These are phyloP conservation scores for Wickerhamomyces queroliae DNA, from an alignment of 805 yeast species.

Conservation along the genomic window DNA sequence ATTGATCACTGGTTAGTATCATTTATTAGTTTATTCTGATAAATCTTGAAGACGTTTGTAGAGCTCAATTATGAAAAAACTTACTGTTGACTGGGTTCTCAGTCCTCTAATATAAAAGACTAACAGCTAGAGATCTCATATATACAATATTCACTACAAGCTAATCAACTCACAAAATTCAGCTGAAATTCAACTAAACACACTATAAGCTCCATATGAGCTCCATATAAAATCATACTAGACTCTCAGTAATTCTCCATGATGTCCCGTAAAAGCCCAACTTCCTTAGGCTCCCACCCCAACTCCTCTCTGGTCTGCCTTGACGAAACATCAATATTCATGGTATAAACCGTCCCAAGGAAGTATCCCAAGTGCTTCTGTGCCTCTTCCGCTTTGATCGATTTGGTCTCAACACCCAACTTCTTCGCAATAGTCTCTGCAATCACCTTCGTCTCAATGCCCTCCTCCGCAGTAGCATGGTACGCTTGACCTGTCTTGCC, in stretches of 20 bases:
- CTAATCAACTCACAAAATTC: too few relatives aligned
- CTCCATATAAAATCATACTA: too few relatives aligned
- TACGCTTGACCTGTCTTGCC: constrained; percentile 21
- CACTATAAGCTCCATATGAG: too few relatives aligned
- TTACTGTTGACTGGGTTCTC: too few relatives aligned
- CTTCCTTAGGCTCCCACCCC: constrained; percentile 22
- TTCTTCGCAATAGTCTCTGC: constrained; percentile 22
- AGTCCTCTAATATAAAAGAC: too few relatives aligned
- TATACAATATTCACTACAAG: too few relatives aligned
- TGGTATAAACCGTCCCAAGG: constrained; percentile 9
- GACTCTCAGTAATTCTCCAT: constrained; percentile 9
- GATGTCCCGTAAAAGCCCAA: constrained; percentile 22
- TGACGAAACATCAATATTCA: constrained; percentile 9
- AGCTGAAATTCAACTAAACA: too few relatives aligned
- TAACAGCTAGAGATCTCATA: too few relatives aligned
- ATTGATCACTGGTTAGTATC: too few relatives aligned
- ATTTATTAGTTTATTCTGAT: too few relatives aligned
- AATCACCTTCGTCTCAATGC: constrained; percentile 20
- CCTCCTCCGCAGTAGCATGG: constrained; percentile 22
- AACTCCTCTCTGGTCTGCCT: constrained; percentile 17
- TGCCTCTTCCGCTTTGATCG: constrained; percentile 14
- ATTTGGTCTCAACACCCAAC: constrained; percentile 9
- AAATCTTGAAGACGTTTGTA: too few relatives aligned
- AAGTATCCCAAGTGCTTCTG: constrained; percentile 6
- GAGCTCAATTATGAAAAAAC: too few relatives aligned